phyloP scores from a whole-genome alignment of 495 filamentous ascomycete species.

The Pseudoneurospora amorphoporcata region DNA sequence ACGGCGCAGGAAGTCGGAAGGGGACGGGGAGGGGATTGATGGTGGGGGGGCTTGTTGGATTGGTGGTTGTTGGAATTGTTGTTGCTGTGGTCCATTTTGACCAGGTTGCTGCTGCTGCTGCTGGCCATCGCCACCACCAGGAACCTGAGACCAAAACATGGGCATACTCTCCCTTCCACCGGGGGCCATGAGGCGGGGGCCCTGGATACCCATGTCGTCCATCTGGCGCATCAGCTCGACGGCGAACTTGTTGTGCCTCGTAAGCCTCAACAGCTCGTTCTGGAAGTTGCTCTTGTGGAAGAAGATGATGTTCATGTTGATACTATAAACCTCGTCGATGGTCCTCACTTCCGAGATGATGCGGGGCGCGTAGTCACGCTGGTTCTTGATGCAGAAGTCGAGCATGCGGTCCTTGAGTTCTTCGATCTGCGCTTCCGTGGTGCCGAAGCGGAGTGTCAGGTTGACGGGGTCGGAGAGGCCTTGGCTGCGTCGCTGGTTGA shows the following conservation, averaged over 20 bases:
- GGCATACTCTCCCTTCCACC: conserved; percentile 45
- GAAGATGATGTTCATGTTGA: conserved; percentile 91
- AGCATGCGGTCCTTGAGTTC: conserved; percentile 72
- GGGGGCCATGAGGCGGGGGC: conserved; percentile 65
- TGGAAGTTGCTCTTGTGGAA: conserved; percentile 92
- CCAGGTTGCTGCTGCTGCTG: too few relatives aligned
- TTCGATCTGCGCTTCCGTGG: conserved; percentile 76
- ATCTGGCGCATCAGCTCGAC: conserved; percentile 85
- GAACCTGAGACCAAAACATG: conserved; percentile 33
- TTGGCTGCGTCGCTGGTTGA: conserved; percentile 87
- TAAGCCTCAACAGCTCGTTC: conserved; percentile 84
- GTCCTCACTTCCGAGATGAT: conserved; percentile 81
- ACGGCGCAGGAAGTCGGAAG: not conserved
- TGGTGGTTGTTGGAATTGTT: not conserved
- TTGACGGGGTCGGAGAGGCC: conserved; percentile 80
- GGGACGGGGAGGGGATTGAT: not conserved
- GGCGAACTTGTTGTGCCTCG: conserved; percentile 89
- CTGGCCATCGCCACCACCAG: not conserved
- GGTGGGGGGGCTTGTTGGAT: not conserved
- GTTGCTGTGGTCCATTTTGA: not conserved
- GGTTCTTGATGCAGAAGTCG: conserved; percentile 75
- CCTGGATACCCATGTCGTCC: conserved; percentile 76
- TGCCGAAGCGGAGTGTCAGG: conserved; percentile 80
- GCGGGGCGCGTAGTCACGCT: conserved; percentile 83
- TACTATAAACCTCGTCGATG: conserved; percentile 43